Evolutionary conservation across 2,329 filamentous ascomycete species (phyloP).

Genomic region (Ophiostoma tasmaniense): DNA sequence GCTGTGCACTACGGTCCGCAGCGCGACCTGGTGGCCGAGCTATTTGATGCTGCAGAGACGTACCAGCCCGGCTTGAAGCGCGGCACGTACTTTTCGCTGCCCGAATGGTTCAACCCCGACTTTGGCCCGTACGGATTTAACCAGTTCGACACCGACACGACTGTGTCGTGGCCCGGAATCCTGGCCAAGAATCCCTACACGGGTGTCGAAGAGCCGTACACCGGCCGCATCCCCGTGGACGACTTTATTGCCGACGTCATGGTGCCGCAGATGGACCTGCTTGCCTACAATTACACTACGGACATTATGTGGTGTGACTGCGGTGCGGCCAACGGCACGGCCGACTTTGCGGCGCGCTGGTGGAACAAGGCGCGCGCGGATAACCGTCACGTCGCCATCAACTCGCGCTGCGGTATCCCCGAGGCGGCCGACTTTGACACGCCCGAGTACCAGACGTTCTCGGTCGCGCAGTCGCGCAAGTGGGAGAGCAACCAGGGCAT

Average conservation of each 20-base stretch:
- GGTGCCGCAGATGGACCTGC: constrained; percentile 38
- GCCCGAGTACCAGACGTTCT: constrained; percentile 47
- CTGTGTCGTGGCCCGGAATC: constrained; percentile 27
- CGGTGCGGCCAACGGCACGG: constrained; percentile 34
- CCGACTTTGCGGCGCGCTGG: constrained; percentile 34
- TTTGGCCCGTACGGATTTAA: constrained; percentile 37
- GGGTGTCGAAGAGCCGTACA: constrained; percentile 33
- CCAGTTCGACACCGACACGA: constrained; percentile 14
- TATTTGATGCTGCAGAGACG: constrained; percentile 34
- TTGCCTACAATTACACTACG: constrained; percentile 33
- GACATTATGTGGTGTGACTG: constrained; percentile 46
- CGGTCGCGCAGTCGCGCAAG: constrained; percentile 43
- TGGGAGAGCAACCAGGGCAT: constrained; percentile 54
- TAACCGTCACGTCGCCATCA: constrained; percentile 31
- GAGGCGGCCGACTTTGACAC: constrained; percentile 47
- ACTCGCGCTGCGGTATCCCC: constrained; percentile 46
- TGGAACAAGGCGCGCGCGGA: constrained; percentile 29
- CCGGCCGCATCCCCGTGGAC: constrained; percentile 30
- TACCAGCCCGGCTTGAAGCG: constrained; percentile 35
- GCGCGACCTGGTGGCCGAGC: constrained; percentile 34
- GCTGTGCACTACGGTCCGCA: constrained; percentile 34
- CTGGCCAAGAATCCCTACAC: constrained; percentile 38
- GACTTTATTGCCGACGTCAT: constrained; percentile 38
- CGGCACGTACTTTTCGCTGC: constrained; percentile 42
- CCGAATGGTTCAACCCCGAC: constrained; percentile 42